A percentile compares a stretch with the other conserved stretches of the same genome.
These are phyloP conservation scores for Aspergillus biplanus DNA, from an alignment of 495 filamentous ascomycete genomes.

Conservation along the genomic window DNA sequence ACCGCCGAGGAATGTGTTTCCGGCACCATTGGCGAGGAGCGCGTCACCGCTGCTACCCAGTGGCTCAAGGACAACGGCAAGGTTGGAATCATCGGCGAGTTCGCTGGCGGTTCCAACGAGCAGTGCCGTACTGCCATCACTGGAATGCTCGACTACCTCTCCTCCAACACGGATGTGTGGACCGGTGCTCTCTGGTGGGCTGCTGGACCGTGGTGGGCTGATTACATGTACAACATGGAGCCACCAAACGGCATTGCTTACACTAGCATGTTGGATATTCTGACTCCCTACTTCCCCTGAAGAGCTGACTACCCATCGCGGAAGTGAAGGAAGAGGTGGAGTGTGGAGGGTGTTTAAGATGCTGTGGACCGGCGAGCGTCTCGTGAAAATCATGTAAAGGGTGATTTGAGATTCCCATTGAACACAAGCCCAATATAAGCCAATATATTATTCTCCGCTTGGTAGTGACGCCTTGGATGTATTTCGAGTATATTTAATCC, in stretches of 20 bases:
- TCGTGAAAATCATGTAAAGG: too few relatives aligned
- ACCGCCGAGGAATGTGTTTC: constrained; percentile 63
- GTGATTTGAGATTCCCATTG: too few relatives aligned
- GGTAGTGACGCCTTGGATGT: too few relatives aligned
- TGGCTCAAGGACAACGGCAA: constrained; percentile 73
- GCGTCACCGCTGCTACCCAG: constrained; percentile 63
- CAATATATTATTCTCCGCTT: too few relatives aligned
- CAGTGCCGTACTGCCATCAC: constrained; percentile 66
- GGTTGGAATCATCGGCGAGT: constrained; percentile 71
- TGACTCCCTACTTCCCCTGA: constrained; percentile 35
- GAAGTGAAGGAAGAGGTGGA: neutral
- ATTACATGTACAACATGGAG: constrained; percentile 65
- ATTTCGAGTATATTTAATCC: too few relatives aligned
- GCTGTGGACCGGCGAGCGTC: too few relatives aligned
- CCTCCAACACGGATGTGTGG: constrained; percentile 69
- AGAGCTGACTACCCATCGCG: neutral
- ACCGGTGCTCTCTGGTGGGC: constrained; percentile 74
- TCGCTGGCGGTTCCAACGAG: constrained; percentile 68
- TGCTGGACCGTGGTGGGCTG: constrained; percentile 62
- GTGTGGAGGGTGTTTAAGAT: neutral
- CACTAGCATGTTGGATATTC: constrained; percentile 38
- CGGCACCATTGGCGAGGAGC: constrained; percentile 65
- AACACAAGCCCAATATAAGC: too few relatives aligned
- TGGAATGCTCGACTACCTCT: constrained; percentile 64
- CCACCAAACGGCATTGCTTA: constrained; percentile 60